Evolutionary conservation across 371 early-diverging fungal species (phyloP), one percentile per base, ranked within the genome.

Genomic region (Zancudomyces culisetae): DNA sequence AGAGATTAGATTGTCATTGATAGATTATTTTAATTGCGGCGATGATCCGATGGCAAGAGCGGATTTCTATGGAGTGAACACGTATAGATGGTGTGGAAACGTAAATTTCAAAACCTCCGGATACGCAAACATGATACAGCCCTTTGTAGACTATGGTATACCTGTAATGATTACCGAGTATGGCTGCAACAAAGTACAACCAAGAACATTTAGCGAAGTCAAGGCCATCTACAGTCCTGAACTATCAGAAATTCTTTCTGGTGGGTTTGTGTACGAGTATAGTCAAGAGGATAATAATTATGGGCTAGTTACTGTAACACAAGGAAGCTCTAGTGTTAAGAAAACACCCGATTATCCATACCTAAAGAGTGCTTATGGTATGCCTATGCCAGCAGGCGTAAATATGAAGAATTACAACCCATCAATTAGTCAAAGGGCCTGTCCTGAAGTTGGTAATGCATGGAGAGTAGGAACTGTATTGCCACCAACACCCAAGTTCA

Each of bases 251-350:
- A 63, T 67, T 0, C 80, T 80, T 71, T 82, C 81, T 3, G 85
- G 85, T 35, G 85, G 83, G 30, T 73, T 86, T 27, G 80, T 81
- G 13, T 86, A 86, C 58, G 85, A 84, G 62, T 86, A 79, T 74
- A 70, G 79, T 1, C 74, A 86, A 52, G 84, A 86, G 55, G 69
- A 66, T 57, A 86, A 86, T 60, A 62, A 75, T 47, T 86, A 85
- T 60, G 85, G 85, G 0, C 60, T 86, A 13, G 83, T 85, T 47
- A 63, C 70, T 51, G 62, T 70, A 40, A 58, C 45, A 27, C 15
- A 22, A 6, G 42, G 53, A 50, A 56, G 57, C 43, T 54, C 21
- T 27, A 58, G 46, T 3, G 62, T 46, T 27, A 54, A 24, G 45
- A 53, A 62, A 55, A 64, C 65, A 30, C 55, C 24, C 2, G 70